Conservation (phyloP, 495 filamentous ascomycete genomes). For the Daldinia childiae region DNA sequence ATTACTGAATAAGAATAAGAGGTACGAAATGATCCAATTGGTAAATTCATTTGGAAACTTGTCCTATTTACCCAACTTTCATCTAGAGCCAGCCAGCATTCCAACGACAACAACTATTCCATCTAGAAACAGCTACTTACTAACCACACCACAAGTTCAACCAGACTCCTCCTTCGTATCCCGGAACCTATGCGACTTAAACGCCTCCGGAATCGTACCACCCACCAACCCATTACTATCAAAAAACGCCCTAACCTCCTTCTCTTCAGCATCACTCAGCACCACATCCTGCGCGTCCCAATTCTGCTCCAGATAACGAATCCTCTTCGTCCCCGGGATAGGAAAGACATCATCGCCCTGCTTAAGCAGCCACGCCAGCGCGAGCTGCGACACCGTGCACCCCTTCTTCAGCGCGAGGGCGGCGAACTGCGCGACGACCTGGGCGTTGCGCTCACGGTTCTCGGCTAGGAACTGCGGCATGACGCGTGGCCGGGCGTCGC, state of each 20-base stretch:
- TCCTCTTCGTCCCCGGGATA: conserved; percentile 67
- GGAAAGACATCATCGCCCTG: conserved; percentile 65
- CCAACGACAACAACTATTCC: no score
- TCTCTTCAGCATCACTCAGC: conserved; percentile 61
- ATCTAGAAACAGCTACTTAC: background rate
- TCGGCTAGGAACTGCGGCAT: conserved; percentile 61
- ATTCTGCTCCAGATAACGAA: conserved; percentile 68
- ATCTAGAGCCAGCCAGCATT: background rate
- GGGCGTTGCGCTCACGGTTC: conserved; percentile 61
- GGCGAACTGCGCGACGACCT: conserved; percentile 52
- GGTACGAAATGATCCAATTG: no score
- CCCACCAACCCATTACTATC: conserved; percentile 53
- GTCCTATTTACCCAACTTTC: no score
- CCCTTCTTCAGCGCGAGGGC: conserved; percentile 59
- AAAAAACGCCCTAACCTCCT: conserved; percentile 55
- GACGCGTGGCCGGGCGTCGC: conserved; percentile 42
- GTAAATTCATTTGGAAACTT: no score
- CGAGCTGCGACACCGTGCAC: conserved; percentile 55
- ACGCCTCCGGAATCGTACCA: conserved; percentile 9
- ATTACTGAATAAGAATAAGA: no score
- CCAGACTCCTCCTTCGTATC: conserved; percentile 34
- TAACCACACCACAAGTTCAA: background rate
- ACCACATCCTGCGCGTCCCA: conserved; percentile 55
- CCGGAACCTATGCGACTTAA: conserved; percentile 8
- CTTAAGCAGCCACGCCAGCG: conserved; percentile 62